Evolutionary conservation across 768 basidiomycete species (phyloP).

Genomic region (Gelatoporia subvermispora): DNA sequence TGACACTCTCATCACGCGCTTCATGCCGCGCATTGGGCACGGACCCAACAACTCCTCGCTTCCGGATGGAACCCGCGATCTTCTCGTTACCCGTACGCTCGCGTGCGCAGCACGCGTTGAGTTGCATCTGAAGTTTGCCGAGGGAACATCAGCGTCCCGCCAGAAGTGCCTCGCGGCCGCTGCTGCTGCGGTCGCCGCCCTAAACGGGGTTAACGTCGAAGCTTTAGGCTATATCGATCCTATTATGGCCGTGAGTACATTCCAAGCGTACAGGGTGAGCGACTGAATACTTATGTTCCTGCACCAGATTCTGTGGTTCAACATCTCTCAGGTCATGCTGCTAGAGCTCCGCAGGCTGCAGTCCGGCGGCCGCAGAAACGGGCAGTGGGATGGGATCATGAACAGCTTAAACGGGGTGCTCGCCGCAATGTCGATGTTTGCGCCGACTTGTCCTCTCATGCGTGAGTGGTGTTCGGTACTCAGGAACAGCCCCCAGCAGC

Average conservation of each 20-base stretch:
- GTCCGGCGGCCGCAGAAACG: background rate
- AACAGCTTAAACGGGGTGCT: slow-evolving; percentile 16
- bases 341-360: background rate
- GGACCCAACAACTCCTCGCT: background rate
- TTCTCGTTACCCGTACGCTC: slow-evolving; percentile 17
- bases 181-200: slow-evolving; percentile 9
- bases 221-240: slow-evolving; percentile 18
- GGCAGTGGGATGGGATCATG: slow-evolving; percentile 7
- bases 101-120: slow-evolving; percentile 21
- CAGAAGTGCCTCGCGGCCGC: slow-evolving; percentile 17
- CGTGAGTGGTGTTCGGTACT: slow-evolving; percentile 9
- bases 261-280: background rate
- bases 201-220: slow-evolving; percentile 11
- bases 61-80: slow-evolving; percentile 11
- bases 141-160: slow-evolving; percentile 11
- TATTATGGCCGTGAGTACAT: slow-evolving; percentile 20
- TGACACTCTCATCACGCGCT: slow-evolving; percentile 14
- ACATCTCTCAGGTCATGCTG: slow-evolving; percentile 15
- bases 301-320: slow-evolving; percentile 16
- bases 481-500: no score
- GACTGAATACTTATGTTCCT: background rate
- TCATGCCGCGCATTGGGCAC: slow-evolving; percentile 9
- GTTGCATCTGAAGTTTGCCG: slow-evolving; percentile 17
- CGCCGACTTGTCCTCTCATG: slow-evolving; percentile 18
- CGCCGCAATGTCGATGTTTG: slow-evolving; percentile 13